Conservation (phyloP, 371 early-diverging fungal genomes). For the Rhizopus arrhizus region DNA sequence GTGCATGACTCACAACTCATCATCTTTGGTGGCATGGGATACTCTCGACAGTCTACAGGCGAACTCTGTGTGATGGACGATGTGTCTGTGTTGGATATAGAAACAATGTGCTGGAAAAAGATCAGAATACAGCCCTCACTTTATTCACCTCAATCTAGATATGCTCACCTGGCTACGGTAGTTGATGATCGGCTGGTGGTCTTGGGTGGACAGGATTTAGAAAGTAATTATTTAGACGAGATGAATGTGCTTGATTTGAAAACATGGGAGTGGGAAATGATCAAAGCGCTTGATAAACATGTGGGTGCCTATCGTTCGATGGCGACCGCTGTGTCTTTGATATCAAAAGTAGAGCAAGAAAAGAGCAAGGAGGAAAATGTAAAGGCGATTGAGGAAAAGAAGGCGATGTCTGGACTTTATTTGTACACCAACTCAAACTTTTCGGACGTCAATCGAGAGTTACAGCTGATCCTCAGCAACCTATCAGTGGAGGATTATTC, state of each 20-base stretch:
- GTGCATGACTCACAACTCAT: slow-evolving; percentile 55
- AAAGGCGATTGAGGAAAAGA: neutral
- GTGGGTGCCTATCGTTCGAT: slow-evolving; percentile 81
- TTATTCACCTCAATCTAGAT: slow-evolving; percentile 72
- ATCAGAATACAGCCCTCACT: slow-evolving; percentile 50
- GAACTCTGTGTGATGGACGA: slow-evolving; percentile 69
- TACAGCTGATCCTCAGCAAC: slow-evolving; percentile 61
- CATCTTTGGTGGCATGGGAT: slow-evolving; percentile 67
- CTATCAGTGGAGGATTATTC: neutral
- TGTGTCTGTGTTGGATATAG: slow-evolving; percentile 68
- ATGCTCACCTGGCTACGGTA: slow-evolving; percentile 74
- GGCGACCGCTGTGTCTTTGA: slow-evolving; percentile 48
- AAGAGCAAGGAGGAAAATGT: neutral
- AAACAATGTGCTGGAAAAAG: slow-evolving; percentile 62
- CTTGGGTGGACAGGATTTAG: slow-evolving; percentile 81
- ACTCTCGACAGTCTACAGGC: slow-evolving; percentile 24
- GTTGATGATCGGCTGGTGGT: slow-evolving; percentile 64
- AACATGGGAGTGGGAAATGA: slow-evolving; percentile 66
- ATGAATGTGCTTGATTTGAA: slow-evolving; percentile 75
- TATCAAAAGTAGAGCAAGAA: neutral
- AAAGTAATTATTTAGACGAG: slow-evolving; percentile 75
- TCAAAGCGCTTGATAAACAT: slow-evolving; percentile 68
- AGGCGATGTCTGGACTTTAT: slow-evolving; percentile 30
- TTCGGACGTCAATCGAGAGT: slow-evolving; percentile 72
- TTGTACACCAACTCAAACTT: slow-evolving; percentile 84